A percentile compares a stretch with the other conserved stretches of the same genome.
These are phyloP conservation scores for Apocynum venetum DNA, from an alignment of 257 asterid species.

Conservation along the genomic window DNA sequence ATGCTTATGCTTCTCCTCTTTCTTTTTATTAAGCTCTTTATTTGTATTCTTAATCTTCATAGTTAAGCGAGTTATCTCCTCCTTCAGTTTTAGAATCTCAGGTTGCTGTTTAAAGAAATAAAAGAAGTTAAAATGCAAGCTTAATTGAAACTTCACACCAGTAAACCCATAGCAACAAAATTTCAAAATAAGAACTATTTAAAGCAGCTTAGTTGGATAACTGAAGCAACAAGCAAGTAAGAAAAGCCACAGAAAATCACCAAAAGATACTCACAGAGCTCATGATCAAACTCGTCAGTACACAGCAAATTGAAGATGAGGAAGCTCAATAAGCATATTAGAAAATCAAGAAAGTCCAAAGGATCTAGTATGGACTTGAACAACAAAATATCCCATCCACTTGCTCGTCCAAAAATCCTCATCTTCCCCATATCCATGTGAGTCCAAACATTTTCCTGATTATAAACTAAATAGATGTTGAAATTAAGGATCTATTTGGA, in stretches of 20 bases:
- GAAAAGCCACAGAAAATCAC: neutral
- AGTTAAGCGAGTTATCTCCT: constrained; percentile 73
- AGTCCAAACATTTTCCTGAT: neutral
- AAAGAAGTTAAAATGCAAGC: neutral
- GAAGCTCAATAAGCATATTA: neutral
- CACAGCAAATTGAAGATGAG: neutral
- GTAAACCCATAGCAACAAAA: neutral
- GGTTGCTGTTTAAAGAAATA: constrained; percentile 65
- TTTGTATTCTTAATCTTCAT: constrained; percentile 66
- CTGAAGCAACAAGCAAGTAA: neutral
- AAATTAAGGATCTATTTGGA: neutral
- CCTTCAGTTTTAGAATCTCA: constrained; percentile 84
- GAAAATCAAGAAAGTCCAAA: neutral
- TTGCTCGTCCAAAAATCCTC: neutral
- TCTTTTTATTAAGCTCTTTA: constrained; percentile 75
- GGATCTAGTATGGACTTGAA: neutral
- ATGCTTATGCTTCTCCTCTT: constrained; percentile 72
- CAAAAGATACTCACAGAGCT: neutral
- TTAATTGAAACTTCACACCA: neutral
- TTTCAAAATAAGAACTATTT: neutral
- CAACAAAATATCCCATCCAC: neutral
- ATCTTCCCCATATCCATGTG: neutral
- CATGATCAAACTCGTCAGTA: neutral
- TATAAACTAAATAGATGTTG: neutral
- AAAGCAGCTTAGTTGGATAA: neutral